These are phyloP conservation scores for Sideroxylon spinosum DNA, from an alignment of 179 eudicot genomes.

Conservation along the genomic window DNA sequence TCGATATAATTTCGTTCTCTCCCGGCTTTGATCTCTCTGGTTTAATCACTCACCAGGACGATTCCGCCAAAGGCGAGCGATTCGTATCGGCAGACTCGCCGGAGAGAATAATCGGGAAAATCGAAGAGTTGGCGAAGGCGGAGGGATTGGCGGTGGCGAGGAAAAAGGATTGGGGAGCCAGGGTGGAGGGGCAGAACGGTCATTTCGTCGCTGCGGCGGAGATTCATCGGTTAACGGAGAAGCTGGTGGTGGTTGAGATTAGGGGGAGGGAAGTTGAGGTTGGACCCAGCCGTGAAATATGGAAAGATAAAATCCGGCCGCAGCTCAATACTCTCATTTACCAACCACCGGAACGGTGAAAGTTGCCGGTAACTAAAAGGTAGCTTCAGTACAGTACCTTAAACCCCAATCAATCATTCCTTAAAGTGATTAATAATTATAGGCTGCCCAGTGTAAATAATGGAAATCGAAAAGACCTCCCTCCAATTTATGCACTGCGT, in stretches of 20 bases:
- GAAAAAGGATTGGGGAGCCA: constrained; percentile 9
- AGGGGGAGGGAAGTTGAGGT: constrained; percentile 15
- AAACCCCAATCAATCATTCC: no score
- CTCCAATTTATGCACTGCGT: no score
- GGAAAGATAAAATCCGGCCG: constrained; percentile 28
- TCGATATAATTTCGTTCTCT: constrained; percentile 47
- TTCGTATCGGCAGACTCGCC: constrained; percentile 23
- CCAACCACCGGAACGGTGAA: constrained; percentile 14
- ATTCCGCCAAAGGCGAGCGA: constrained; percentile 11
- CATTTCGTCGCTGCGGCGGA: constrained; percentile 6
- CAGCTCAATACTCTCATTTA: constrained; percentile 13
- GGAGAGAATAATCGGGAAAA: constrained; percentile 16
- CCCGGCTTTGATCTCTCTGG: constrained; percentile 43
- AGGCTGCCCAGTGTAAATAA: no score
- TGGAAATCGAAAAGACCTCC: no score
- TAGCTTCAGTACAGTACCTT: no score
- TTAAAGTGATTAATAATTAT: no score
- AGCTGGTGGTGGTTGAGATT: constrained; percentile 26
- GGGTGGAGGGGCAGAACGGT: constrained; percentile 22
- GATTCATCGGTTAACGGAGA: constrained; percentile 26
- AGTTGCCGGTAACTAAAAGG: constrained; percentile 8
- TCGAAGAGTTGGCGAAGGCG: constrained; percentile 23
- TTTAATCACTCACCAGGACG: constrained; percentile 18
- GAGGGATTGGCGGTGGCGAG: constrained; percentile 12
- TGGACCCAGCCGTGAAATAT: constrained; percentile 5